Evolutionary conservation across 1,284 basidiomycete species (phyloP).

Genomic region (Rhizoctonia solani): DNA sequence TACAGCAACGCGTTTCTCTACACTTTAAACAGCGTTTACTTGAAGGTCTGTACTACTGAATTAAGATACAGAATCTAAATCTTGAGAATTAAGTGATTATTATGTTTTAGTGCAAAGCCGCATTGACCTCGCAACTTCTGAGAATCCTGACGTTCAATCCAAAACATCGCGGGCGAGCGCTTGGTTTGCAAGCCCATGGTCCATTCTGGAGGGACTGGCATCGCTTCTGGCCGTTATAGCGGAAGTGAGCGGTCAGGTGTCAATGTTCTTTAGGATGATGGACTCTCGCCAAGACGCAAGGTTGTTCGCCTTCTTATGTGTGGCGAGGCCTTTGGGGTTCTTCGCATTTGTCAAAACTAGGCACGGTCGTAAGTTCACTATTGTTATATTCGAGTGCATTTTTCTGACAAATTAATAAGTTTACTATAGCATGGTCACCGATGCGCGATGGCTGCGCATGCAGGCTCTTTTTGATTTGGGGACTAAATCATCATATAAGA

Average conservation of each 20-base stretch:
- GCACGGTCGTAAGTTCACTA: neutral
- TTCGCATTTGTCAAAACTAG: neutral
- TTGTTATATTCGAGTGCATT: neutral
- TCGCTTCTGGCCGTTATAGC: conserved; percentile 1
- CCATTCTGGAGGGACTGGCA: conserved; percentile 11
- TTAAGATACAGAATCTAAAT: neutral
- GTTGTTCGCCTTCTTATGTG: conserved; percentile 10
- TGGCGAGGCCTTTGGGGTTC: conserved; percentile 10
- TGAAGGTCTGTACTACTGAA: neutral
- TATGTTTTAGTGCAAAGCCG: conserved; percentile 19
- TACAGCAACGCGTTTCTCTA: conserved; percentile 25
- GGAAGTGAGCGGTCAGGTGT: conserved; percentile 16
- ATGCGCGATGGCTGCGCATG: conserved; percentile 23
- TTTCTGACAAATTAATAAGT: neutral
- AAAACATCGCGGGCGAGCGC: conserved; percentile 17
- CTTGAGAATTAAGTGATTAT: neutral
- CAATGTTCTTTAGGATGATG: conserved; percentile 8
- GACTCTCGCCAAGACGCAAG: neutral
- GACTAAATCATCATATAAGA: conserved; percentile 8
- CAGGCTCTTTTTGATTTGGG: conserved; percentile 10
- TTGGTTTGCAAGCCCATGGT: conserved; percentile 19
- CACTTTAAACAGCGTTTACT: conserved; percentile 28
- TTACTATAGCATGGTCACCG: conserved; percentile 29
- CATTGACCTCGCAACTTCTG: conserved; percentile 20
- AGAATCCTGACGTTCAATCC: conserved; percentile 27